A percentile compares a stretch with the other conserved stretches of the same genome.
phyloP scores from a whole-genome alignment of 1,284 basidiomycete species.

The Boletus semigastroideus region DNA sequence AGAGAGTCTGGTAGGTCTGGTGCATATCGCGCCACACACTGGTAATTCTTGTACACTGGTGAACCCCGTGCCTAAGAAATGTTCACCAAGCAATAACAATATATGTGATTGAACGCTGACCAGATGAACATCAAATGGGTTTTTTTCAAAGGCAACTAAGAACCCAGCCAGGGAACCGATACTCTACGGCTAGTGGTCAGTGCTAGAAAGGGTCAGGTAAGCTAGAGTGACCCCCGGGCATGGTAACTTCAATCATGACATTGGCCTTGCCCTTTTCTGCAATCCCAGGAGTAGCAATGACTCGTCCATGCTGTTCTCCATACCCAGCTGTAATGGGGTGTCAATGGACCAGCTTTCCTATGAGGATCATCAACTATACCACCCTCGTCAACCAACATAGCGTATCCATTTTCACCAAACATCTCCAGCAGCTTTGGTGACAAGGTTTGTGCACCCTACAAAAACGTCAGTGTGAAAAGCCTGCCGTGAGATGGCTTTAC shows the following conservation, averaged over 20 bases:
- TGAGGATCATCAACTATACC: conserved; percentile 27
- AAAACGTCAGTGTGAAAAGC: not conserved
- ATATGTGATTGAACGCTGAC: conserved; percentile 7
- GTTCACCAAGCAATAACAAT: not conserved
- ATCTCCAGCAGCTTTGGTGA: conserved; percentile 40
- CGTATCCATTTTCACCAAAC: conserved; percentile 53
- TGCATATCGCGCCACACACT: conserved; percentile 48
- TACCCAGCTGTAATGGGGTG: conserved; percentile 32
- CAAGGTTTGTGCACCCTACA: conserved; percentile 30
- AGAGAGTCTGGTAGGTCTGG: conserved; percentile 42
- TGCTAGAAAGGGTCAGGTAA: conserved; percentile 40
- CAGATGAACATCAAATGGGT: conserved; percentile 36
- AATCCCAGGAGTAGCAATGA: conserved; percentile 48
- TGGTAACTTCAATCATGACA: conserved; percentile 45
- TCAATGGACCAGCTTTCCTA: conserved; percentile 12
- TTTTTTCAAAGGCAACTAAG: conserved; percentile 41
- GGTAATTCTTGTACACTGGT: conserved; percentile 44
- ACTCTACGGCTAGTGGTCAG: conserved; percentile 24
- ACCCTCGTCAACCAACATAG: conserved; percentile 52
- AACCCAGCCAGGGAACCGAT: conserved; percentile 50
- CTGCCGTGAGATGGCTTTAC: not conserved
- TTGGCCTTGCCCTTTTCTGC: conserved; percentile 60
- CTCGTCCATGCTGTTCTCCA: conserved; percentile 31
- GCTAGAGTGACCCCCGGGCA: conserved; percentile 58
- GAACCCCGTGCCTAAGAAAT: conserved; percentile 36